Conservation (phyloP, 2,329 filamentous ascomycete species). For the Talaromyces sp. region DNA sequence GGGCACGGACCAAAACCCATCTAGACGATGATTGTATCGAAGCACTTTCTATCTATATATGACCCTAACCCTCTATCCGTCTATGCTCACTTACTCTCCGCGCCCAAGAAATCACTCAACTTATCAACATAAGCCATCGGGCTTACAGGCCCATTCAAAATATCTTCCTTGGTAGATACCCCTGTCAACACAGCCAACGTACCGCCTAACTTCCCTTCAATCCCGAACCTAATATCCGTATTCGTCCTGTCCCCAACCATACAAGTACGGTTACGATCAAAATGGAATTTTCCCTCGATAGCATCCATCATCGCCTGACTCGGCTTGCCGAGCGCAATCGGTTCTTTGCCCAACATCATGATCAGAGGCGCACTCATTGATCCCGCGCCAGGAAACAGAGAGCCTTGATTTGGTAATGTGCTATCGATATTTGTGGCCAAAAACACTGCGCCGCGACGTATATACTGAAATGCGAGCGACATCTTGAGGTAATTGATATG, state of each 20-base stretch:
- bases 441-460: conserved; percentile 74
- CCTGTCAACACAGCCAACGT: conserved; percentile 89
- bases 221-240: conserved; percentile 93
- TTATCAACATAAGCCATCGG: conserved; percentile 82
- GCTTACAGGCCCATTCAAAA: conserved; percentile 70
- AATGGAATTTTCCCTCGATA: conserved; percentile 89
- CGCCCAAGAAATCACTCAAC: conserved; percentile 67
- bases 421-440: conserved; percentile 92
- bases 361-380: conserved; percentile 73
- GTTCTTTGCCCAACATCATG: conserved; percentile 65
- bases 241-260: conserved; percentile 95
- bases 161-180: conserved; percentile 74
- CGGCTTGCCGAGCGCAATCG: conserved; percentile 82
- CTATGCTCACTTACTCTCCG: conserved; percentile 11
- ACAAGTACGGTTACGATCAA: conserved; percentile 78
- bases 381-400: conserved; percentile 88
- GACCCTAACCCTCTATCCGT: neutral
- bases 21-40: neutral
- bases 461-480: conserved; percentile 77
- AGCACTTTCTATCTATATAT: conserved; percentile 12
- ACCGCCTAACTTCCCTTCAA: conserved; percentile 84
- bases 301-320: conserved; percentile 99
- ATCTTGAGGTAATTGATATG: conserved; percentile 95
- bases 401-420: conserved; percentile 75
- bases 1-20: no score